Base-by-base conservation (phyloP, 1,284 basidiomycete species). In the Omphalotus olearius region DNA sequence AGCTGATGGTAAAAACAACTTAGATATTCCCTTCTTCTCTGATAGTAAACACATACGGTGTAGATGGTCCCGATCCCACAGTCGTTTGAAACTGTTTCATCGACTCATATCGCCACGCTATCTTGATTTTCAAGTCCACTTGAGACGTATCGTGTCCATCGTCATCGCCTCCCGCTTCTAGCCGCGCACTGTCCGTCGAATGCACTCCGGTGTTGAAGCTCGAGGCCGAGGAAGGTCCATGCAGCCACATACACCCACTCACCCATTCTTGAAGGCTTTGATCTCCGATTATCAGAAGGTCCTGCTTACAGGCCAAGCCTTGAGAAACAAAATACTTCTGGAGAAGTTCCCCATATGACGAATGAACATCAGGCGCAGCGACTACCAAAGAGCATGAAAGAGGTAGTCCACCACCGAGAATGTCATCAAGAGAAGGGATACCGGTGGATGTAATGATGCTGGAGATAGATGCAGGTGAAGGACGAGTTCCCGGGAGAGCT, bases 41-140 rank as follows among this genome's bases (percentile, higher is more conserved):
- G 46, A 49, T 59, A 9, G 28, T 16, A 43, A 50, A 66, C 64
- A 77, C 81, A 66, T 77, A 81, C 76, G 69, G 66, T 58, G 67
- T 65, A 33, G 30, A 10, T 50, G 70, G 18, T 14, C 20, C 65
- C 17, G 70, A 60, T 39, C 65, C 60, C 25, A 96, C 84, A 1
- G 91, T 93, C 1, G 93, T 97, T 69, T 90, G 84, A 67, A 96
- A 96, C 68, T 80, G 86, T 69, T 87, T 91, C 89, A 97, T 89
- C 55, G 83, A 78, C 62, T 92, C 90, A 67, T 99, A 99, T 62
- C 96, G 78, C 91, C 96, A 99, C 36, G 96, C 96, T 62, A 98
- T 97, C 70, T 88, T 92, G 57, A 93, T 83, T 60, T 77, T 79
- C 35, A 68, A 59, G 35, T 62, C 60, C 13, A 61, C 59, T 40